Percentiles rank a stretch among this genome's conserved stretches.
Conservation (phyloP, 108 stramenopile genomes). For the Parietichytrium sp. region DNA sequence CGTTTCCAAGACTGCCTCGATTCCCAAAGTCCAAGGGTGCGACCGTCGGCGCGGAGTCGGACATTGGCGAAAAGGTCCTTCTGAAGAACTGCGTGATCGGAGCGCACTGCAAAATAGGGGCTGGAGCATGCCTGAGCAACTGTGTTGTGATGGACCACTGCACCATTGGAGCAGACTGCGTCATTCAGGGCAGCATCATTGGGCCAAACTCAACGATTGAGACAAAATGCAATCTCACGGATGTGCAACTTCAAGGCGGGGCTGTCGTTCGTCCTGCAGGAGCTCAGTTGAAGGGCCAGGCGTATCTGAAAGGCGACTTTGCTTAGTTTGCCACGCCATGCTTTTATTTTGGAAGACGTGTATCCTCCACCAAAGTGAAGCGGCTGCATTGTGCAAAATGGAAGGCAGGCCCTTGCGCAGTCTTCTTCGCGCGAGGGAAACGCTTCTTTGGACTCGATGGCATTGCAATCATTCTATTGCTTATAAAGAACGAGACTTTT, state of each 20-base stretch:
- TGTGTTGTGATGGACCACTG: slow-evolving; percentile 24
- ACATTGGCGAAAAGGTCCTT: not conserved
- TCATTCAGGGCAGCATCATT: not conserved
- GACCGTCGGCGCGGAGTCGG: not conserved
- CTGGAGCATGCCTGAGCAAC: not conserved
- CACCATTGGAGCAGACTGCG: not conserved
- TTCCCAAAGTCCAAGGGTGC: slow-evolving; percentile 3
- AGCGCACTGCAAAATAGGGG: slow-evolving; percentile 9
- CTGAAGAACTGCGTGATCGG: slow-evolving; percentile 15
- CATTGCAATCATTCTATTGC: no score
- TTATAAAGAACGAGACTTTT: no score
- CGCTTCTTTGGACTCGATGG: no score
- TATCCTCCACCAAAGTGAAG: no score
- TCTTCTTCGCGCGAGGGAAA: no score
- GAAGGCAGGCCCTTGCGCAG: no score
- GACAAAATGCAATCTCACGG: slow-evolving; percentile 5
- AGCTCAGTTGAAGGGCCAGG: not conserved
- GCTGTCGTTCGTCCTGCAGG: not conserved
- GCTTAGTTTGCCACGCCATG: no score
- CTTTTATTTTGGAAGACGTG: no score
- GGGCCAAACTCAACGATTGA: not conserved
- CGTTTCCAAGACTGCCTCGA: not conserved
- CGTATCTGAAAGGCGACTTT: slow-evolving; percentile 11
- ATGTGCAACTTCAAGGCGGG: not conserved
- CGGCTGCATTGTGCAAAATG: no score